Base-by-base conservation (phyloP, 1,284 basidiomycete species). In the Ceratobasidium papillatum region DNA sequence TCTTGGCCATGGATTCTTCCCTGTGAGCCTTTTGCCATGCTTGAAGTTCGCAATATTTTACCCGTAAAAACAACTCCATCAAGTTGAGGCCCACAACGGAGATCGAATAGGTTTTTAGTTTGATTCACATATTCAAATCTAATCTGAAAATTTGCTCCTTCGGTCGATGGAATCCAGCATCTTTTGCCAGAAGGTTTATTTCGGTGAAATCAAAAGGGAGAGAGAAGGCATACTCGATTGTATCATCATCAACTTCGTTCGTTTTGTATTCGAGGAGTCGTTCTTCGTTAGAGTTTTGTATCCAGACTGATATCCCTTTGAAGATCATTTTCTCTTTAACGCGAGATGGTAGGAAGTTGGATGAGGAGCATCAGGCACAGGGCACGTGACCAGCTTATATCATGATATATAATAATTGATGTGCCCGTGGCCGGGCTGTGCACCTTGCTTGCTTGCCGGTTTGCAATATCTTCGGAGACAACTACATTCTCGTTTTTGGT, bases 131-230 rank as follows among this genome's bases (percentile, higher is more conserved):
- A 30, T 27, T 17, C 19, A 30, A 30, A 62, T 19, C 34, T 11
- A 22, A 64, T 64, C 27, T 64, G 8, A 47, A 64, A 64, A 38
- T 64, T 64, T 14, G 62, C 27, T 36, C 62, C 62, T 30, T 64
- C 62, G 9, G 43, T 27, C 3, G 62, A 64, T 1, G 62, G 62
- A 22, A 64, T 41, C 58, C 30, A 41, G 58, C 58, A 61, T 34
- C 36, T 61, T 12, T 34, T n/a, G 17, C 19, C 32, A 19, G n/a
- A 38, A 14, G 38, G 30, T 41, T 14, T 17, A 38, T 25, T n/a
- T 17, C 4, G n/a, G 8, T 14, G 12, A 17, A 27, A 17, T 12
- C 34, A 17, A 9, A 3, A 34, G 3, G 5, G 11, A 17, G n/a
- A 43, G 38, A 5, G 17, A 61, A n/a, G n/a, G n/a, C 58, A 30